Evolutionary conservation across 805 yeast genomes (phyloP).

Genomic region (Candida nanaspora): DNA sequence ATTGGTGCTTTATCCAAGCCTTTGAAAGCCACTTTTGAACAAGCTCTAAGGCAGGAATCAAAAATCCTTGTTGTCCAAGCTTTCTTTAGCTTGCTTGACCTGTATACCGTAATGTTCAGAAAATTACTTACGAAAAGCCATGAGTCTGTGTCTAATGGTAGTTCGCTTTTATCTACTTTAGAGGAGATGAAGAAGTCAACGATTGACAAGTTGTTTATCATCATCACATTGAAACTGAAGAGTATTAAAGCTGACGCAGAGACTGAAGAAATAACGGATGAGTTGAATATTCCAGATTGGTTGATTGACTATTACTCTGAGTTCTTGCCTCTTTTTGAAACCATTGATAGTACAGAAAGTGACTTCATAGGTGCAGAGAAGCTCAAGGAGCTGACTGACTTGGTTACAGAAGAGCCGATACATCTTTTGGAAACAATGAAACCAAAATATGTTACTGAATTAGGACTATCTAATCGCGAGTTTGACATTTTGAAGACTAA

Average conservation of each 20-base stretch:
- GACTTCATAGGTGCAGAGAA: conserved; percentile 34
- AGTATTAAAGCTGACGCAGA: conserved; percentile 21
- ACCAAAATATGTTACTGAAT: conserved; percentile 15
- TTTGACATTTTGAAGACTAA: conserved; percentile 41
- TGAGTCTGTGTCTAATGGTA: no score
- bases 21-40: conserved; percentile 57
- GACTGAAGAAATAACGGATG: conserved; percentile 34
- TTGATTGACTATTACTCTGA: conserved; percentile 56
- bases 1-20: conserved; percentile 53
- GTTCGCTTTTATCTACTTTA: conserved; percentile 16
- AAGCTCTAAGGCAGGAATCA: conserved; percentile 57
- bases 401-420: conserved; percentile 42
- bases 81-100: conserved; percentile 53
- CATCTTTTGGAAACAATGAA: conserved; percentile 23
- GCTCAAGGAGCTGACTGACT: conserved; percentile 28
- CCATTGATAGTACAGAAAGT: conserved; percentile 22
- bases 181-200: conserved; percentile 26
- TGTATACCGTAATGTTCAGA: conserved; percentile 65
- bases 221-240: conserved; percentile 31
- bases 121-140: conserved; percentile 28
- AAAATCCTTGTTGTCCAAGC: conserved; percentile 48
- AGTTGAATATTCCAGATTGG: conserved; percentile 79
- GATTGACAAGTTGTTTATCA: conserved; percentile 31
- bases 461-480: conserved; percentile 8
- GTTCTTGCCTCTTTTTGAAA: conserved; percentile 50